Base-by-base conservation (phyloP, 108 stramenopile genomes). In the Cyclotella choctawhatcheeana region DNA sequence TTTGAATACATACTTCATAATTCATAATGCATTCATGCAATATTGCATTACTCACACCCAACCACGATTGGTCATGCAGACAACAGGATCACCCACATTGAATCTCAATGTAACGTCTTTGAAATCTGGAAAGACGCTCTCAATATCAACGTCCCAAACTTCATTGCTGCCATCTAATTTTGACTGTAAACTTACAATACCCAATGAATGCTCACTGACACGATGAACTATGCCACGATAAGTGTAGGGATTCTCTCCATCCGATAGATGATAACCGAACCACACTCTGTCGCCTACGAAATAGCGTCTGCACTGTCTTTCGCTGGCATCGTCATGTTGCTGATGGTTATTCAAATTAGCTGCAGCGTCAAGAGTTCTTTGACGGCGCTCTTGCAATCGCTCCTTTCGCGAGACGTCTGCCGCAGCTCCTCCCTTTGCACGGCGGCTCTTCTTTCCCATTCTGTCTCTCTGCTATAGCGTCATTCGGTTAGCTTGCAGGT, bases 201-300 rank as follows among this genome's bases (percentile, higher is more conserved):
- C 50, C 51, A 66, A 47, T 27, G 30, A 18, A 2, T 51, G 21
- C n/a, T 22, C 50, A 18, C 40, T 50, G 1, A 66, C 65, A 21
- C n/a, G 5, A 6, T 52, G 50, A 18, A 66, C 65, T 33, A 66
- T 35, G 0, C 65, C 65, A 13, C 65, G 26, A 48, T 66, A 66
- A 21, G 32, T 53, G 3, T 34, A 31, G 8, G 65, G 65, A 34
- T 66, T 66, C 8, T 35, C 34, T 10, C 5, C 34, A 53, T 66
- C 65, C n/a, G 50, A 31, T 21, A 22, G 31, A 5, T 27, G 12
- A 55, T n/a, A 16, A 17, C 7, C 26, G 50, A 53, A 66, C 48
- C 65, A 66, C 1, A 66, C 50, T 52, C 65, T 17, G 34, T 66
- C 65, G 8, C 65, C 65, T 34, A 52, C 32, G 32, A 66, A 66